Base-by-base conservation (phyloP, 805 yeast species). In the Candida suzukii region DNA sequence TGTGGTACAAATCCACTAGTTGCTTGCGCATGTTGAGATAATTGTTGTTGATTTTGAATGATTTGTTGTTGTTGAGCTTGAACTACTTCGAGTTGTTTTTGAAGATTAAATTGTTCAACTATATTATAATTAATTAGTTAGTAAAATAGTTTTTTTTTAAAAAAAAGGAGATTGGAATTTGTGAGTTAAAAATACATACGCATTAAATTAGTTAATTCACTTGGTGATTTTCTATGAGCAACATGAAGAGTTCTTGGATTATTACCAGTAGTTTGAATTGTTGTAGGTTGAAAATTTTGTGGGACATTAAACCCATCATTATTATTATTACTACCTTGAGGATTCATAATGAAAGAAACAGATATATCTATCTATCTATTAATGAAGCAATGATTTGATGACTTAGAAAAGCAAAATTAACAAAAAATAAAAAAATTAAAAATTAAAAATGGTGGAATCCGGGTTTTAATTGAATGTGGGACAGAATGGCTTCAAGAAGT, bases 171-270 rank as follows among this genome's bases (percentile, higher is more conserved):
- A 20, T 22, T 24, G n/a, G 6, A 34, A 8, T 3, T 4, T 9
- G 26, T 7, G 3, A 34, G 6, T 14, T 7, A 20, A 14, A 6
- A 24, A 24, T 45, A 65, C 74, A 51, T 67, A 71, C 82, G 71
- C 96, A 91, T 91, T 49, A 91, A 69, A 41, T 83, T 84, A 2
- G 98, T 91, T 59, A 93, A 71, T 60, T 93, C 99, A 51, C 90
- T 79, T n/a, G 97, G 97, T 3, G 97, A 84, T 46, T 96, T 76
- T 56, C 98, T 77, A 56, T 93, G 98, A n/a, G 98, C 98, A 49
- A 91, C 88, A 64, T 88, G 95, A 45, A 93, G 71, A 46, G 77
- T 78, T 50, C 74, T 74, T 31, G 83, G 82, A 42, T 53, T 57
- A 2, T 47, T 48, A 10, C 67, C 67, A 1, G 56, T 47, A 5